These are phyloP conservation scores for Starmerella roubikii DNA, from an alignment of 805 yeast genomes.

Conservation along the genomic window DNA sequence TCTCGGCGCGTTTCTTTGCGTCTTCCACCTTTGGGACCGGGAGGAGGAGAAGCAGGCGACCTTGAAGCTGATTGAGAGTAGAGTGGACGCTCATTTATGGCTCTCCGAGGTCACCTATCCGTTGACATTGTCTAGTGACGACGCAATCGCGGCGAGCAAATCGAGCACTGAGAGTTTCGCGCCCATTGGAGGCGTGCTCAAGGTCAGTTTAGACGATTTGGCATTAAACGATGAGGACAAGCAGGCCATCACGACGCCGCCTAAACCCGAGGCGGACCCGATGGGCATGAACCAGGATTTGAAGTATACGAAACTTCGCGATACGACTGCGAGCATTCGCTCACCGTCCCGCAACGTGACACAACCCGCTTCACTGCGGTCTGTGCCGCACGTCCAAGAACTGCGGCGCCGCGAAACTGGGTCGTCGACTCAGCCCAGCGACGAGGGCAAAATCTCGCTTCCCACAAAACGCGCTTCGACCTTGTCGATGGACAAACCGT, in stretches of 20 bases:
- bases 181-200: no score
- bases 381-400: constrained; percentile 6
- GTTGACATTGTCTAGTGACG: constrained; percentile 5
- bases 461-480: constrained; percentile 1
- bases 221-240: constrained; percentile 8
- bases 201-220: background rate
- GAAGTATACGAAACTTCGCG: background rate
- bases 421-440: no score
- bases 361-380: background rate
- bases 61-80: constrained; percentile 7
- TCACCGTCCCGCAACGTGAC: background rate
- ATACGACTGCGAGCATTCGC: background rate
- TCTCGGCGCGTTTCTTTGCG: constrained; percentile 10
- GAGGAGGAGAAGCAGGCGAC: constrained; percentile 7
- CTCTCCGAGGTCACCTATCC: constrained; percentile 20
- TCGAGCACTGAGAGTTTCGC: background rate
- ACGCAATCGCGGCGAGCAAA: constrained; percentile 5
- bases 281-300: background rate
- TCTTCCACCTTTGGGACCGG: constrained; percentile 4
- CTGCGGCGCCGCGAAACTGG: constrained; percentile 12
- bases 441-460: no score
- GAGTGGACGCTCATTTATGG: constrained; percentile 15
- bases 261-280: background rate
- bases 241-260: constrained; percentile 1
- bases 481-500: background rate